Conservation (phyloP, 78 protist species). For the Emiliania huxleyi region DNA sequence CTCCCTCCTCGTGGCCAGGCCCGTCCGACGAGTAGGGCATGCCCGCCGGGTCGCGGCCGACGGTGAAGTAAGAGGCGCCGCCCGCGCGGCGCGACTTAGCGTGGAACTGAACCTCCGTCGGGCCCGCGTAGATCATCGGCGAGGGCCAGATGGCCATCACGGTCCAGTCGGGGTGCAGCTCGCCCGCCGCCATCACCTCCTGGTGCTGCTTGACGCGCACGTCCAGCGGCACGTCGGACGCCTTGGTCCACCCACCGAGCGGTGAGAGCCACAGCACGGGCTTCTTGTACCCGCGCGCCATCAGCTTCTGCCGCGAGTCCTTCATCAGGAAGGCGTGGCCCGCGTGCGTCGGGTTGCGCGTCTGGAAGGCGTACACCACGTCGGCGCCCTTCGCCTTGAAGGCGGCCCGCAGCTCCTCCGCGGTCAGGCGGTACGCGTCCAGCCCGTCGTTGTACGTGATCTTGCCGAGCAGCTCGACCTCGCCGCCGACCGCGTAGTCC, state of each 20-base stretch:
- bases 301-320: slow-evolving; percentile 38
- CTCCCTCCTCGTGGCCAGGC: not conserved
- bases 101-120: slow-evolving; percentile 61
- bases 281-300: slow-evolving; percentile 36
- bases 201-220: slow-evolving; percentile 55
- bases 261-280: slow-evolving; percentile 62
- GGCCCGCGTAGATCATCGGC: slow-evolving; percentile 62
- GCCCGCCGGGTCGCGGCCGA: slow-evolving; percentile 64
- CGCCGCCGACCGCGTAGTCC: slow-evolving; percentile 32
- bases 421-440: slow-evolving; percentile 50
- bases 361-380: slow-evolving; percentile 56
- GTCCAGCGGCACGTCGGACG: slow-evolving; percentile 54
- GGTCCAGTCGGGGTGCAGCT: slow-evolving; percentile 46
- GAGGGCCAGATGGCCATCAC: slow-evolving; percentile 59
- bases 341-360: slow-evolving; percentile 57
- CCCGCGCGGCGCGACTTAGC: slow-evolving; percentile 41
- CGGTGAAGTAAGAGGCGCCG: slow-evolving; percentile 55
- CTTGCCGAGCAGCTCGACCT: slow-evolving; percentile 33
- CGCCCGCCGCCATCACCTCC: slow-evolving; percentile 19
- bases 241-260: slow-evolving; percentile 63
- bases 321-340: slow-evolving; percentile 60
- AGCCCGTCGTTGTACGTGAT: slow-evolving; percentile 55
- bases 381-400: slow-evolving; percentile 34
- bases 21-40: slow-evolving; percentile 23
- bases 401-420: slow-evolving; percentile 24